phyloP scores from a whole-genome alignment of 2,329 filamentous ascomycete species.

The Drechslerella stenobrocha region DNA sequence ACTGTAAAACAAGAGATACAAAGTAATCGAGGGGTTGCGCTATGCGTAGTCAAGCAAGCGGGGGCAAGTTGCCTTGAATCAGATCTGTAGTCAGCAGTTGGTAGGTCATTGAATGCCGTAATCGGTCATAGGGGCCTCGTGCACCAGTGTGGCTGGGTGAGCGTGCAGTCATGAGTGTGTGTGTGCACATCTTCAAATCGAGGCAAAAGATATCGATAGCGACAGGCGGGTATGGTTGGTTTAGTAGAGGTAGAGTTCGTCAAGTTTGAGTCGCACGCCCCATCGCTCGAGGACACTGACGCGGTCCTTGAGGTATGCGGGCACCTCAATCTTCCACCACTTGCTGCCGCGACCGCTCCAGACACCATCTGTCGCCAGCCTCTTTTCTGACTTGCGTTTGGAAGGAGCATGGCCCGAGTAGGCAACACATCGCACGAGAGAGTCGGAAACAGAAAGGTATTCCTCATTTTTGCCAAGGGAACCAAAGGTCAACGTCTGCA shows the following conservation, averaged over 20 bases:
- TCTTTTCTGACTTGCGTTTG: constrained; percentile 40
- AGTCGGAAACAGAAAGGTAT: constrained; percentile 42
- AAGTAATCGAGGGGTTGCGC: constrained; percentile 18
- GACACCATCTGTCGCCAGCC: constrained; percentile 35
- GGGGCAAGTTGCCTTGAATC: constrained; percentile 48
- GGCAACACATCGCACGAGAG: constrained; percentile 47
- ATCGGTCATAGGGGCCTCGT: constrained; percentile 28
- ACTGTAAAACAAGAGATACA: constrained; percentile 13
- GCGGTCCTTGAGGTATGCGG: constrained; percentile 37
- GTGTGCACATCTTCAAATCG: not conserved
- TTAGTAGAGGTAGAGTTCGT: constrained; percentile 48
- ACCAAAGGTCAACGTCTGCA: constrained; percentile 42
- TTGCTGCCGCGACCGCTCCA: constrained; percentile 46
- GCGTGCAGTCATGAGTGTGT: not conserved
- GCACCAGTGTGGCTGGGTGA: constrained; percentile 3
- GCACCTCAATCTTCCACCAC: constrained; percentile 45
- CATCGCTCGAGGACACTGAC: constrained; percentile 43
- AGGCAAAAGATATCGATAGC: constrained; percentile 17
- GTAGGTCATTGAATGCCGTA: constrained; percentile 35
- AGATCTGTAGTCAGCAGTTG: constrained; percentile 35
- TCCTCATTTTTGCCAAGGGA: constrained; percentile 48
- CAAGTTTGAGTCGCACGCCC: constrained; percentile 43
- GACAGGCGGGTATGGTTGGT: constrained; percentile 10
- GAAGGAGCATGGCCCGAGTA: constrained; percentile 37
- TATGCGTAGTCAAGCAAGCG: constrained; percentile 30